Conservation (phyloP, 1,284 basidiomycete genomes). For the Sporisorium iseilematis-ciliati region DNA sequence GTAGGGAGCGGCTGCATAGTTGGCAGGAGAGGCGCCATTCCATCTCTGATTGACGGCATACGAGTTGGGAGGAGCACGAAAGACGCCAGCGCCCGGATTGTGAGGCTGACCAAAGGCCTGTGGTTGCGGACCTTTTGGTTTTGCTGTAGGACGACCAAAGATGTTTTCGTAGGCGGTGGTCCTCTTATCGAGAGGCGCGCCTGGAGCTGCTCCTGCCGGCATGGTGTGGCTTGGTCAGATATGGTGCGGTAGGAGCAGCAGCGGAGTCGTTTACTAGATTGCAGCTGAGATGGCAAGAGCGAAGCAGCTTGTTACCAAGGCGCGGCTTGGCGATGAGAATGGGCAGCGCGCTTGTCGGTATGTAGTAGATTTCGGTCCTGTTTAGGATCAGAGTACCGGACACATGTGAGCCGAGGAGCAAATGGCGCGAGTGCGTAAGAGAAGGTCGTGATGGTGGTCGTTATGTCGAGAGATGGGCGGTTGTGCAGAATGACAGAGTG, state of each 20-base stretch:
- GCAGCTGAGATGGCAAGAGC: not conserved
- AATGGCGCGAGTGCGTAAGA: not conserved
- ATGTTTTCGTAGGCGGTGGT: conserved; percentile 67
- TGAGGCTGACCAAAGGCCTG: conserved; percentile 25
- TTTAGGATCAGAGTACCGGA: not conserved
- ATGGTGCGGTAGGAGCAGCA: conserved; percentile 24
- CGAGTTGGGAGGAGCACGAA: conserved; percentile 40
- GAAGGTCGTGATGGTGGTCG: conserved; percentile 8
- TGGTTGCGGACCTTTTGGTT: conserved; percentile 58
- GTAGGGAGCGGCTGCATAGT: conserved; percentile 22
- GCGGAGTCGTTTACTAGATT: not conserved
- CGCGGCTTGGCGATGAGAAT: not conserved
- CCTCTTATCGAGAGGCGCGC: conserved; percentile 60
- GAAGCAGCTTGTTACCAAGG: not conserved
- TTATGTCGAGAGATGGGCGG: not conserved
- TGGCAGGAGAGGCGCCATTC: conserved; percentile 29
- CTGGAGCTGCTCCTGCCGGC: conserved; percentile 46
- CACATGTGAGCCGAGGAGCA: conserved; percentile 1
- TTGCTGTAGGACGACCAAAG: conserved; percentile 64
- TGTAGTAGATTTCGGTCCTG: not conserved
- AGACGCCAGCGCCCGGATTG: conserved; percentile 17
- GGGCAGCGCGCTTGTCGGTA: not conserved
- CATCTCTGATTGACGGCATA: conserved; percentile 47
- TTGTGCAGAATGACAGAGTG: not conserved
- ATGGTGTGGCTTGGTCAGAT: conserved; percentile 18